Base-by-base conservation (phyloP, 139 green algal genomes). In the Gonium pectorale region DNA sequence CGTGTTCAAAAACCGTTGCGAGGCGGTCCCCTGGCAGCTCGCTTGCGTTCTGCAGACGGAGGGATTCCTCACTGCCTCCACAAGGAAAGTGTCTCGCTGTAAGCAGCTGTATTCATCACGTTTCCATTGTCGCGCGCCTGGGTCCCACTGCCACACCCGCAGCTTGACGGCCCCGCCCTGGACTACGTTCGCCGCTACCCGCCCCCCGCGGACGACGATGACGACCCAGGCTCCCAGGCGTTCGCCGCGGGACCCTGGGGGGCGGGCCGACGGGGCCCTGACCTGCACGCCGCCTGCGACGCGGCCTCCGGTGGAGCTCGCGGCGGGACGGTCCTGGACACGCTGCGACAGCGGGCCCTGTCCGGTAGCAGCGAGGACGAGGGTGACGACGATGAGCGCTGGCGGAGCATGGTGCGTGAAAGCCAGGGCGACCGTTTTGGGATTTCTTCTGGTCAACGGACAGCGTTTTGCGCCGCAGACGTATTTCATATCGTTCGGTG, bases 131-230 rank as follows among this genome's bases (percentile, higher is more conserved):
- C 15, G 49, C 13, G 49, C 49, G 13, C 13, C 15, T 13, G 17
- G 17, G 49, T 59, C 49, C 13, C 49, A 26, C 17, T 17, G 49
- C 49, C 60, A 41, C 5, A 67, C 40, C 24, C 19, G 13, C 69
- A 62, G 43, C 68, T 41, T 26, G 69, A 79, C 44, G 31, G 52
- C 37, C 51, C 72, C 9, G 35, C 72, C 24, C 21, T 31, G 9
- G 72, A 80, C 37, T 80, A 80, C 72, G 26, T 80, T 3, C 3
- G 19, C 35, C 52, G 54, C 52, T 67, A 80, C 72, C 52, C 72
- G 3, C 6, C 52, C 2, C 72, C 72, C 3, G 3, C 13, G 3
- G 72, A 54, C 5, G 72, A 41, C 27, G 72, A 54, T 3, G 72
- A 41, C 27, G 35, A 80, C 49, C 33, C 49, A 29, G 31, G 64